Evolutionary conservation across 139 green algal genomes (phyloP).

Genomic region (Chlamydomonas applanata): DNA sequence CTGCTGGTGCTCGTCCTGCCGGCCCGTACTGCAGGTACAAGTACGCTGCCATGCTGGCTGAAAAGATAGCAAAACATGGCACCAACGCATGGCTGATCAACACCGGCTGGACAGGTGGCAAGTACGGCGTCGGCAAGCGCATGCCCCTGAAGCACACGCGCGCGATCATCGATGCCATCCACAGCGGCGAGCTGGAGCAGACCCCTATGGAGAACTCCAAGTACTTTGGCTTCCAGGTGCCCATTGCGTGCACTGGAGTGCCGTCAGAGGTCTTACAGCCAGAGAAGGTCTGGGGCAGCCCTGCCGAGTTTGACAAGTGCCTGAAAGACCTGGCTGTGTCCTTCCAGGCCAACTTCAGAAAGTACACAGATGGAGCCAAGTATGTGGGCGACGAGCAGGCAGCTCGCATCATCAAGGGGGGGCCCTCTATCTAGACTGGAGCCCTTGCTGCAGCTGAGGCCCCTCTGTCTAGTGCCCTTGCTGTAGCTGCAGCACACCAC

Average conservation of each 20-base stretch:
- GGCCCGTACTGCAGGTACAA: constrained; percentile 54
- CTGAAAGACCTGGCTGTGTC: constrained; percentile 54
- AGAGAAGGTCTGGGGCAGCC: constrained; percentile 56
- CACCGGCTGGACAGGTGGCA: constrained; percentile 74
- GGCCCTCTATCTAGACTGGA: constrained; percentile 20
- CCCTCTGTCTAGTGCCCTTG: too few species aligned
- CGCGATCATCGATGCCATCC: constrained; percentile 95
- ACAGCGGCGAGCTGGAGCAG: constrained; percentile 73
- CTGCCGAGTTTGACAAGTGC: constrained; percentile 59
- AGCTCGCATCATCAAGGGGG: constrained; percentile 40
- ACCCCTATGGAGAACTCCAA: constrained; percentile 63
- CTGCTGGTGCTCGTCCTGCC: too few species aligned
- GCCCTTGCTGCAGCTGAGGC: too few species aligned
- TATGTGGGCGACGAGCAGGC: constrained; percentile 50
- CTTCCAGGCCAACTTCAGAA: constrained; percentile 1
- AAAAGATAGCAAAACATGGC: constrained; percentile 87
- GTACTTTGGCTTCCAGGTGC: constrained; percentile 84
- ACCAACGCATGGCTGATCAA: constrained; percentile 87
- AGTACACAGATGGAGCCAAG: constrained; percentile 23
- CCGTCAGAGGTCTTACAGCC: constrained; percentile 75
- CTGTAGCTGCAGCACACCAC: too few species aligned
- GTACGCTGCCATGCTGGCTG: constrained; percentile 88
- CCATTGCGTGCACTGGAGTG: constrained; percentile 46
- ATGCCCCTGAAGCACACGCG: constrained; percentile 92
- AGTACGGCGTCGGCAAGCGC: constrained; percentile 83